Evolutionary conservation across 345 rosid genomes (phyloP).

Genomic region (Heritiera fomes): DNA sequence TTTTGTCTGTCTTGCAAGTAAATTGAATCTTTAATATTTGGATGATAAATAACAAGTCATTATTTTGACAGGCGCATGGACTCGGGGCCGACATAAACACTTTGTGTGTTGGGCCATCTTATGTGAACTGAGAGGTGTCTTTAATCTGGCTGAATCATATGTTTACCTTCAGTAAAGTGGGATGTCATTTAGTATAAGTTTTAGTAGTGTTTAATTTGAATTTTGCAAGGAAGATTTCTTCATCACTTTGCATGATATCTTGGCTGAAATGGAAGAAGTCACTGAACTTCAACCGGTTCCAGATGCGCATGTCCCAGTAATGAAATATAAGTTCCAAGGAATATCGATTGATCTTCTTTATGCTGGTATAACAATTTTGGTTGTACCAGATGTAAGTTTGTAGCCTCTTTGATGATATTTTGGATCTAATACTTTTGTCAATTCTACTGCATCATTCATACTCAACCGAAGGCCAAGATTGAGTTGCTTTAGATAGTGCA

Average conservation of each 20-base stretch:
- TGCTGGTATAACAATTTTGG: slow-evolving; percentile 72
- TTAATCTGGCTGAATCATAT: background rate
- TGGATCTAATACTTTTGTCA: background rate
- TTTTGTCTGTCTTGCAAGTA: background rate
- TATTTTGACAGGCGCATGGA: slow-evolving; percentile 66
- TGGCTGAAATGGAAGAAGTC: slow-evolving; percentile 77
- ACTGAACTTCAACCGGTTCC: slow-evolving; percentile 90
- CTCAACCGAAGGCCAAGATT: background rate
- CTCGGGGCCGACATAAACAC: slow-evolving; percentile 91
- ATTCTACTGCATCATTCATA: background rate
- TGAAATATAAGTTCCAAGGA: slow-evolving; percentile 90
- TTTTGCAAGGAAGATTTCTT: slow-evolving; percentile 75
- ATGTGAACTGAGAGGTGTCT: slow-evolving; percentile 77
- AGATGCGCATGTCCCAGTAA: slow-evolving; percentile 93
- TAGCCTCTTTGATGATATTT: background rate
- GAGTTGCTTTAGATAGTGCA: background rate
- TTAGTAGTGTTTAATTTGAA: slow-evolving; percentile 10
- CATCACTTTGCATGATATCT: slow-evolving; percentile 56
- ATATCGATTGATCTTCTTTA: slow-evolving; percentile 89
- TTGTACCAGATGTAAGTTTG: slow-evolving; percentile 74
- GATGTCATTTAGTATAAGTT: background rate
- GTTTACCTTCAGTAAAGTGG: background rate
- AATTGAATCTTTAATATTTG: background rate
- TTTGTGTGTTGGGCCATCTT: slow-evolving; percentile 91
- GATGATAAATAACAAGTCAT: background rate